Conservation (phyloP, 1,284 basidiomycete species). For the Sporisorium iseilematis-ciliati region DNA sequence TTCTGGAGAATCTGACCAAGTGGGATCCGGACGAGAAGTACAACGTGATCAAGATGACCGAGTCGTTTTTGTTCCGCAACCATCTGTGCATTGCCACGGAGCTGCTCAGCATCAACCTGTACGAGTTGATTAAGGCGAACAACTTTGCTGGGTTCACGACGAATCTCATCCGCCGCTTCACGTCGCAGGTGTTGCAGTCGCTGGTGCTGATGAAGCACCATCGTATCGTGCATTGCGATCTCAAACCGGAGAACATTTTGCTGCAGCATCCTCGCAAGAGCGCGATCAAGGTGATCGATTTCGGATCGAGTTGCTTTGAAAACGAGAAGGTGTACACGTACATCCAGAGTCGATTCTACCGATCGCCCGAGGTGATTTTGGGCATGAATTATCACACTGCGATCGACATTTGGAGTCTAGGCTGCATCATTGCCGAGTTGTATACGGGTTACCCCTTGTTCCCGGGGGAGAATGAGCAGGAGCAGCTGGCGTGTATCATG, state of each 20-base stretch:
- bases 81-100: conserved; percentile 99
- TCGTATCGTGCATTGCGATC: conserved; percentile 98
- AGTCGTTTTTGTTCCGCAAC: conserved; percentile 97
- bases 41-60: conserved; percentile 97
- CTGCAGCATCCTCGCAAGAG: conserved; percentile 94
- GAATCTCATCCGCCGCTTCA: conserved; percentile 92
- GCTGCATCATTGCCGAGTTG: conserved; percentile 96
- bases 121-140: conserved; percentile 99
- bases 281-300: conserved; percentile 98
- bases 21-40: conserved; percentile 98
- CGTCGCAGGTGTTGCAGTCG: conserved; percentile 91
- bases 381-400: conserved; percentile 72
- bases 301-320: conserved; percentile 97
- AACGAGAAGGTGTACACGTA: conserved; percentile 99
- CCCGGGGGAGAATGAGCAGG: conserved; percentile 95
- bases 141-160: conserved; percentile 97
- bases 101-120: conserved; percentile 96
- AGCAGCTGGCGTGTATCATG: conserved; percentile 99
- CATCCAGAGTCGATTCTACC: conserved; percentile 96
- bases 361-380: conserved; percentile 80
- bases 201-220: conserved; percentile 94
- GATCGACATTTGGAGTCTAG: conserved; percentile 97
- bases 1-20: conserved; percentile 93
- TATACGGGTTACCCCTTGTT: conserved; percentile 99
- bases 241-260: conserved; percentile 99